Conservation (phyloP, 805 yeast genomes). For the Pichia occidentalis region DNA sequence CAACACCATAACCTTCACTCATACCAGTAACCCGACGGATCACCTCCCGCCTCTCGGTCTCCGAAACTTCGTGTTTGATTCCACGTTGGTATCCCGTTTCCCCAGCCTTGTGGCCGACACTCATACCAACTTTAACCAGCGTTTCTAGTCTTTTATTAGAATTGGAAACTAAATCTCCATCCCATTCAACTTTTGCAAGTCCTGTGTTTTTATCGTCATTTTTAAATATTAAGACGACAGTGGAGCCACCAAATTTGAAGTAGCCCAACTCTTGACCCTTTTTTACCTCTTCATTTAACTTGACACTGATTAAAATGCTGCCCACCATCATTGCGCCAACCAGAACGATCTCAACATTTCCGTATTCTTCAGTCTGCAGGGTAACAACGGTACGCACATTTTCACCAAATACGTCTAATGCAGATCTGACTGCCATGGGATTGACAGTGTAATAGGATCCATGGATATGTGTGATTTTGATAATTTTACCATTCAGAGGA, state of each 20-base stretch:
- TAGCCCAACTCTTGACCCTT: constrained; percentile 87
- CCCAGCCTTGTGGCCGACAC: constrained; percentile 68
- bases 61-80: constrained; percentile 7
- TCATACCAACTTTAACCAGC: constrained; percentile 82
- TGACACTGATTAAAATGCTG: constrained; percentile 65
- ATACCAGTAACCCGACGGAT: constrained; percentile 17
- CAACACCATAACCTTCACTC: constrained; percentile 5
- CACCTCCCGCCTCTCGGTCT: constrained; percentile 8
- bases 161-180: constrained; percentile 64
- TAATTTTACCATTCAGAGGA: constrained; percentile 73
- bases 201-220: constrained; percentile 3
- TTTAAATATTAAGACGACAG: constrained; percentile 64
- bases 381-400: constrained; percentile 77
- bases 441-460: constrained; percentile 96
- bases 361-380: constrained; percentile 69
- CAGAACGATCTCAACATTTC: constrained; percentile 67
- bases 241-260: constrained; percentile 95
- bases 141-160: constrained; percentile 73
- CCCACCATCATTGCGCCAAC: constrained; percentile 99
- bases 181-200: constrained; percentile 46
- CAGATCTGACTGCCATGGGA: constrained; percentile 92
- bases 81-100: constrained; percentile 42
- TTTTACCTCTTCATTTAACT: constrained; percentile 48
- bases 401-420: constrained; percentile 88
- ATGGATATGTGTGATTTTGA: constrained; percentile 58